Base-by-base conservation (phyloP, 2,329 filamentous ascomycete genomes). In the Trichothecium roseum region DNA sequence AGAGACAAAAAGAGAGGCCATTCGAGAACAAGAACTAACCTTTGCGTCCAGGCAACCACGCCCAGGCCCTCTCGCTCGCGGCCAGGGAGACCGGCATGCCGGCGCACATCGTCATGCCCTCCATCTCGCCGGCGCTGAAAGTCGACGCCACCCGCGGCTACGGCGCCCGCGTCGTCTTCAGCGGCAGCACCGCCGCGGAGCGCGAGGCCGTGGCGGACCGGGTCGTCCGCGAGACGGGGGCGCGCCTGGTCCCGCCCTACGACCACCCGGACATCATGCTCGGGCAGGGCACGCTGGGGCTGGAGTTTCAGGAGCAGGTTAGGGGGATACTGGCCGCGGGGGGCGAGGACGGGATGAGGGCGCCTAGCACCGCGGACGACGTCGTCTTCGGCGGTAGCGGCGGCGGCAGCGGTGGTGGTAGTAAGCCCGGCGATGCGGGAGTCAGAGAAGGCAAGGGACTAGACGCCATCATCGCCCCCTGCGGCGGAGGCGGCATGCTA, bases 241-340 rank as follows among this genome's bases (percentile, higher is more conserved):
- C 86, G 0, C 75, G 79, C 1, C 65, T 95, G 8, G 72, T 98
- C 4, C 88, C 88, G 36, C 88, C 91, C 0, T 95, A 95, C 54
- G 85, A 96, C 56, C 84, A 96, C 59, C 82, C 84, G 3, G 77
- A 95, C 55, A 87, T 95, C 45, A 82, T 96, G 37, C 73, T 94
- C 1, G 89, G 91, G 0, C 88, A 95, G 63, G 91, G 89, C n/a
- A 96, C 89, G 1, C 67, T 84, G 42, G 88, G 78, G 0, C 56
- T 95, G 5, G 91, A 98, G 57, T 58, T 95, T 24, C 79, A 87
- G 53, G 64, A 72, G 40, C 88, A 96, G 53, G 83, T 80, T 2
- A 56, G 53, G 4, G 65, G 68, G 30, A 48, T 80, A 42, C 63
- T 80, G 29, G 53, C 51, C 6, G 46, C 46, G 1, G 43, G 41